phyloP scores from a whole-genome alignment of 148 eudicot genomes.

The Arbutus unedo region DNA sequence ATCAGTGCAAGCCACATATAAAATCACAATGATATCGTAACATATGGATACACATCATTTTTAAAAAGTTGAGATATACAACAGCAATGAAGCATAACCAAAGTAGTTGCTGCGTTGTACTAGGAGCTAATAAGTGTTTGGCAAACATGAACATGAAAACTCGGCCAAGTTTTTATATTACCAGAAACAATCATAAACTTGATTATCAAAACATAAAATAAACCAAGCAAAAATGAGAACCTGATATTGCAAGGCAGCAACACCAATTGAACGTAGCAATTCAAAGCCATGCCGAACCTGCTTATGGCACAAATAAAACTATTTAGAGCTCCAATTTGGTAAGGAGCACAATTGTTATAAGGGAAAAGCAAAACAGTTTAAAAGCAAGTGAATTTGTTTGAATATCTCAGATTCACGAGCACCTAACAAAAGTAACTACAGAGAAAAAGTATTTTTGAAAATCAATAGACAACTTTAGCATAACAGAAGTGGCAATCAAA shows the following conservation, averaged over 20 bases:
- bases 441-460: neutral
- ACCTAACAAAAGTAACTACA: neutral
- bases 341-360: neutral
- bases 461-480: neutral
- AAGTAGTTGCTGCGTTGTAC: neutral
- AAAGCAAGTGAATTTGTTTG: neutral
- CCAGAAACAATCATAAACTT: neutral
- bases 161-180: neutral
- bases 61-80: neutral
- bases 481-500: neutral
- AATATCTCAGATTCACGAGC: neutral
- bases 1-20: neutral
- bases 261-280: conserved; percentile 36
- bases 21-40: neutral
- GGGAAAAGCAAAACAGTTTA: neutral
- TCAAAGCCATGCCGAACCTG: conserved; percentile 40
- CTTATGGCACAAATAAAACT: neutral
- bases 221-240: conserved; percentile 17
- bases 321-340: neutral
- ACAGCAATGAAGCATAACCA: neutral
- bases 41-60: too few relatives aligned
- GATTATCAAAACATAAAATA: neutral
- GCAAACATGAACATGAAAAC: neutral
- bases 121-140: neutral
- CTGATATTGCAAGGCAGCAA: conserved; percentile 34